These are phyloP conservation scores for Amaranthus cruentus DNA, from an alignment of 148 eudicot species.

Conservation along the genomic window DNA sequence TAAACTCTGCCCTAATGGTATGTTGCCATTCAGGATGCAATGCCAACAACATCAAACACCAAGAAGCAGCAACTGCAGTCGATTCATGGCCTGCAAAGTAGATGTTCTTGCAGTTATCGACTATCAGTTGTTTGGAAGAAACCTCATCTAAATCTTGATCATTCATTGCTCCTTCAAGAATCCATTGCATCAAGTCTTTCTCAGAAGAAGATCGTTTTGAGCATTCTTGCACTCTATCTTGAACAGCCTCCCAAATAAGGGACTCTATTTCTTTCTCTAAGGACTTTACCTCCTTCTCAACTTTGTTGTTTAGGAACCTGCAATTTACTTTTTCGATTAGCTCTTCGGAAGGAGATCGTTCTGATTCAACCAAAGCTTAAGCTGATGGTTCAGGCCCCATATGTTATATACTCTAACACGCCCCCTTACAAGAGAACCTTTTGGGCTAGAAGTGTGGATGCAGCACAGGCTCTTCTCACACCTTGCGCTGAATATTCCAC, in stretches of 20 bases:
- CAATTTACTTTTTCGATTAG: too few species aligned
- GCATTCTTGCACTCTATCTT: conserved; percentile 47
- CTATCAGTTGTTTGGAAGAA: conserved; percentile 50
- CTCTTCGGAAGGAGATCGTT: too few species aligned
- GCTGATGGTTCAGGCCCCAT: too few species aligned
- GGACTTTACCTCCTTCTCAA: conserved; percentile 38
- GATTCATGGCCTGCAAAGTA: conserved; percentile 92
- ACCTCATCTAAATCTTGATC: conserved; percentile 34
- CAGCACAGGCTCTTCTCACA: too few species aligned
- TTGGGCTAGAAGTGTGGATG: too few species aligned
- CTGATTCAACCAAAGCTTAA: too few species aligned
- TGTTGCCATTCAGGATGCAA: conserved; percentile 77
- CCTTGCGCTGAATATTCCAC: too few species aligned
- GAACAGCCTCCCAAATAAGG: conserved; percentile 62
- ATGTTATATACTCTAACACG: too few species aligned
- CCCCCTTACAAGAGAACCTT: too few species aligned
- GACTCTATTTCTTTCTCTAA: conserved; percentile 63
- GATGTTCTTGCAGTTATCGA: conserved; percentile 87
- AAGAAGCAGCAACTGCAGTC: conserved; percentile 71
- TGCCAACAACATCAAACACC: conserved; percentile 83
- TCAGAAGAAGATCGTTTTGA: conserved; percentile 25
- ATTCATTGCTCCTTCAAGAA: conserved; percentile 55
- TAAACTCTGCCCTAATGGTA: conserved; percentile 46
- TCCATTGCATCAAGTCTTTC: conserved; percentile 63
- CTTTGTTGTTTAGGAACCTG: conserved; percentile 31